These are phyloP conservation scores for Aspergillus leporis DNA, from an alignment of 495 filamentous ascomycete species.

Conservation along the genomic window DNA sequence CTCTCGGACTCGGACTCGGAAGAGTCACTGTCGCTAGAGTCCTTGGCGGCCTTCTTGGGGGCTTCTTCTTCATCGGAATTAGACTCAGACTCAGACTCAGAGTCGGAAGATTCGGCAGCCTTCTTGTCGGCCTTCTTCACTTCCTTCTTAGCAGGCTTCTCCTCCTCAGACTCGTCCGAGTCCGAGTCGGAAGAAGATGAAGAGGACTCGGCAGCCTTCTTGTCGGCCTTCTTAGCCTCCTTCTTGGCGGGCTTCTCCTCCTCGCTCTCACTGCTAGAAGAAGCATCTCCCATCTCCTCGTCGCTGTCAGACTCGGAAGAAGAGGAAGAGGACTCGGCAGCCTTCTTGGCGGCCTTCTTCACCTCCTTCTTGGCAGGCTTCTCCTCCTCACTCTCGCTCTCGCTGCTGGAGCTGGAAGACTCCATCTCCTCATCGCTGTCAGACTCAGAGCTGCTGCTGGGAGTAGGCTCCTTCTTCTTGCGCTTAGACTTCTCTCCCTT, in stretches of 20 bases:
- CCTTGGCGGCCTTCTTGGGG: constrained; percentile 22
- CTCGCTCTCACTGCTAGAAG: constrained; percentile 40
- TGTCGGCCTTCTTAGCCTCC: constrained; percentile 38
- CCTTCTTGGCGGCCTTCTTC: constrained; percentile 24
- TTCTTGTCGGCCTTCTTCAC: constrained; percentile 25
- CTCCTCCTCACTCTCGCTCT: constrained; percentile 33
- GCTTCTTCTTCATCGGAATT: constrained; percentile 34
- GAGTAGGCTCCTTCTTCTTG: constrained; percentile 52
- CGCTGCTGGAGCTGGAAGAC: constrained; percentile 35
- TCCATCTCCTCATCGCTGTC: constrained; percentile 45
- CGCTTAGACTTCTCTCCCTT: constrained; percentile 46
- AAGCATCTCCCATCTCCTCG: constrained; percentile 41
- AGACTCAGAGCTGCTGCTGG: constrained; percentile 47
- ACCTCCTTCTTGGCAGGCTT: constrained; percentile 34
- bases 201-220: constrained; percentile 33
- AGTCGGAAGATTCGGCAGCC: constrained; percentile 28
- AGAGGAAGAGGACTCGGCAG: constrained; percentile 31
- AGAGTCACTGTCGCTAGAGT: constrained; percentile 48
- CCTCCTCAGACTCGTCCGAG: constrained; percentile 52
- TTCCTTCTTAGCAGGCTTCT: constrained; percentile 35
- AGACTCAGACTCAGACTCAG: constrained; percentile 32
- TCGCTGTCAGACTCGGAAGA: constrained; percentile 43
- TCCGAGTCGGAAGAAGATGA: constrained; percentile 54
- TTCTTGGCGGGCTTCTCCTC: constrained; percentile 33
- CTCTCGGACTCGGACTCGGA: constrained; percentile 51